phyloP scores from a whole-genome alignment of 1,284 basidiomycete species.

The Pseudozyma sp. region DNA sequence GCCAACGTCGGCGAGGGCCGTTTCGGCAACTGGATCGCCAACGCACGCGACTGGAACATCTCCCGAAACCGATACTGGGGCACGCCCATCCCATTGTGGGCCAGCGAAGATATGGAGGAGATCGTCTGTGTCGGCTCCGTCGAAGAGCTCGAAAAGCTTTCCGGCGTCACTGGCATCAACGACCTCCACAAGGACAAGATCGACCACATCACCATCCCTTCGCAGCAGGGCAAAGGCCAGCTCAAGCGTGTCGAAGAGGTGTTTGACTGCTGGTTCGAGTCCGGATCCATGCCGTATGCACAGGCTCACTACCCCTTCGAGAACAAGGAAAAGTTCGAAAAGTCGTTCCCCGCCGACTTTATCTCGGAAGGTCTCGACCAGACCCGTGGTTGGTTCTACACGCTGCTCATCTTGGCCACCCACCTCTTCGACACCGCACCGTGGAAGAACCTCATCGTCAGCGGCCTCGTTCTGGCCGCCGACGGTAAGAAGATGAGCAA shows the following conservation, averaged over 20 bases:
- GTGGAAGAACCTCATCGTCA: conserved; percentile 98
- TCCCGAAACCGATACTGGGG: conserved; percentile 99
- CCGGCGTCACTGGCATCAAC: conserved; percentile 85
- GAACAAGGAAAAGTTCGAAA: conserved; percentile 84
- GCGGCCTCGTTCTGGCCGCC: conserved; percentile 93
- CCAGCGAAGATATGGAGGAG: conserved; percentile 92
- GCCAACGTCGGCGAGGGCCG: conserved; percentile 88
- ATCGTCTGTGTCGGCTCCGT: conserved; percentile 89
- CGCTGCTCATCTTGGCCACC: conserved; percentile 91
- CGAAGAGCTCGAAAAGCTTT: conserved; percentile 85
- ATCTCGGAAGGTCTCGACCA: conserved; percentile 87
- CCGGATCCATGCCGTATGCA: conserved; percentile 99
- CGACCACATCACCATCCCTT: conserved; percentile 96
- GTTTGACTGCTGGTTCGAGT: conserved; percentile 99
- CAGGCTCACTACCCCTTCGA: conserved; percentile 98
- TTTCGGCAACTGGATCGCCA: conserved; percentile 97
- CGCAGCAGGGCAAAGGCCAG: conserved; percentile 85
- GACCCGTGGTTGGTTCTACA: conserved; percentile 96
- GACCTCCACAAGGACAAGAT: conserved; percentile 95
- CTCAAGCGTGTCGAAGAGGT: conserved; percentile 94
- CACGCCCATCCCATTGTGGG: conserved; percentile 97
- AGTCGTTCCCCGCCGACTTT: conserved; percentile 95
- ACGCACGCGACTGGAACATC: conserved; percentile 98
- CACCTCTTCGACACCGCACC: conserved; percentile 93
- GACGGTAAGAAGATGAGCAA: conserved; percentile 99